These are phyloP conservation scores for Blastomyces gilchristii DNA, from an alignment of 2,329 filamentous ascomycete species.

Conservation along the genomic window DNA sequence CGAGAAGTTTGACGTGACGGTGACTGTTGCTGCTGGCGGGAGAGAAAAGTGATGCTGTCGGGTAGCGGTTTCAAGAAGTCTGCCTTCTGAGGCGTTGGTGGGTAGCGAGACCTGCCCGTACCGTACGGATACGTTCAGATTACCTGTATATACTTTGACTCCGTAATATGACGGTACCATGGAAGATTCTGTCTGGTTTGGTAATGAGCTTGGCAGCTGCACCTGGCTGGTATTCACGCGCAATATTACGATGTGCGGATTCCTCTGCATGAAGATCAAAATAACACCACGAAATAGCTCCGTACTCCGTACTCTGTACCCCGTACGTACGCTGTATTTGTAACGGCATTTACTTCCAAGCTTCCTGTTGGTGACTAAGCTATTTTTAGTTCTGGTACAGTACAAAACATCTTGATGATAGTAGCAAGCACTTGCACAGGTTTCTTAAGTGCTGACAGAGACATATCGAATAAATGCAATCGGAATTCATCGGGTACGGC, in stretches of 20 bases:
- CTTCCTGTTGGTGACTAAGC: not conserved
- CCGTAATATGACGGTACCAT: not conserved
- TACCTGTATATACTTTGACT: not conserved
- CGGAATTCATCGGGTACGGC: not conserved
- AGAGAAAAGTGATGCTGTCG: constrained; percentile 1
- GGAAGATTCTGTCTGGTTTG: not conserved
- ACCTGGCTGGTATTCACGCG: not conserved
- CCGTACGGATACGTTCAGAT: not conserved
- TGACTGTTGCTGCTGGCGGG: not conserved
- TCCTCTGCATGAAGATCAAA: no score
- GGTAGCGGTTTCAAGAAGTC: constrained; percentile 4
- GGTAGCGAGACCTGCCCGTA: constrained; percentile 1
- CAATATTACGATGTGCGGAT: not conserved
- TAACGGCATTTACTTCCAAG: not conserved
- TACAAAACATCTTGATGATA: not conserved
- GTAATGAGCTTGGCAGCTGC: not conserved
- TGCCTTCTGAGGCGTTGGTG: not conserved
- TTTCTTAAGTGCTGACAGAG: not conserved
- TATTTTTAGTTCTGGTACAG: not conserved
- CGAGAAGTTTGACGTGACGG: not conserved
- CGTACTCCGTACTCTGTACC: no score
- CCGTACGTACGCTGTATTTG: no score
- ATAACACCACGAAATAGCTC: no score
- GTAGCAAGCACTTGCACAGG: not conserved
- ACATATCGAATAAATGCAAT: not conserved